These are phyloP conservation scores for Acacia concinna DNA, from an alignment of 331 rosid species.

Conservation along the genomic window DNA sequence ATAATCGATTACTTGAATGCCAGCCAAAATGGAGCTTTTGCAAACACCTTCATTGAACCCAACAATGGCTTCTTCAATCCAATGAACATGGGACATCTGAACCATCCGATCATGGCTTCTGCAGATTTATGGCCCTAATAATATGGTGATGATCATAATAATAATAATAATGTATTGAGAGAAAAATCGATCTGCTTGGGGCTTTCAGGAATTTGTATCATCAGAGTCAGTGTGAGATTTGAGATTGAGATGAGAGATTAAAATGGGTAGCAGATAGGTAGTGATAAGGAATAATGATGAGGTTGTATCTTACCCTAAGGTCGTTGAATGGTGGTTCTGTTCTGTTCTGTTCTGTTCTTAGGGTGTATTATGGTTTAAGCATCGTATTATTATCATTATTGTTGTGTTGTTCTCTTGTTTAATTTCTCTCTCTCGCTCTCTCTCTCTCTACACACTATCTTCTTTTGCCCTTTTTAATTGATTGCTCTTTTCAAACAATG, in stretches of 20 bases:
- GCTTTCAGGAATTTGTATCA: neutral
- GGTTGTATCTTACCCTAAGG: slow-evolving; percentile 29
- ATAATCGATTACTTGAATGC: slow-evolving; percentile 48
- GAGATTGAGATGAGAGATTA: slow-evolving; percentile 35
- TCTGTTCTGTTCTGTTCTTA: slow-evolving; percentile 26
- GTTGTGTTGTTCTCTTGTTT: neutral
- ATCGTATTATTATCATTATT: neutral
- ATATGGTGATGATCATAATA: neutral
- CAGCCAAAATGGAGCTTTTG: slow-evolving; percentile 33
- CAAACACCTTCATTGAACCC: slow-evolving; percentile 43
- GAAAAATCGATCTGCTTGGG: neutral
- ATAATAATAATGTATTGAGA: neutral
- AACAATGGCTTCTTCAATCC: slow-evolving; percentile 52
- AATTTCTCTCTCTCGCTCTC: neutral
- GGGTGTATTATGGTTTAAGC: slow-evolving; percentile 19
- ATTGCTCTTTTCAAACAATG: neutral
- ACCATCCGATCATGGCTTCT: slow-evolving; percentile 73
- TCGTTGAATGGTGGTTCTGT: slow-evolving; percentile 31
- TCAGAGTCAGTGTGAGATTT: too few species aligned
- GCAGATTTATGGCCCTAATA: slow-evolving; percentile 54
- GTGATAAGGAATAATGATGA: slow-evolving; percentile 45
- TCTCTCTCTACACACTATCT: neutral
- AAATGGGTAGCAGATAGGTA: slow-evolving; percentile 24
- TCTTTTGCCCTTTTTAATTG: neutral
- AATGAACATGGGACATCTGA: slow-evolving; percentile 42